Evolutionary conservation across 306 rosid genomes (phyloP), one percentile per base, ranked within the genome.

Genomic region (Gleditsia sinensis): DNA sequence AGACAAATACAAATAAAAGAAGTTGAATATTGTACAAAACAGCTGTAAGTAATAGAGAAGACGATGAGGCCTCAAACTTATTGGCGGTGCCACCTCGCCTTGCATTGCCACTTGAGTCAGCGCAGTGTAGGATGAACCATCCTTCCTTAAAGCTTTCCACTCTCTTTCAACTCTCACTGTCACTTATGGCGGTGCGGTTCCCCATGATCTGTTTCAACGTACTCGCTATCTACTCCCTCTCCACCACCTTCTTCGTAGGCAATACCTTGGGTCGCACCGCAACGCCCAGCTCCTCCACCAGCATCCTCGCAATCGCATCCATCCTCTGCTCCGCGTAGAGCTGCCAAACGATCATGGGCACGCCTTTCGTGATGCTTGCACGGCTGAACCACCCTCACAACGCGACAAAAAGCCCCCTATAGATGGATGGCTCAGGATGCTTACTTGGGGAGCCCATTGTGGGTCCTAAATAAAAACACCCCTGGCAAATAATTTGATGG

Each of bases 281-380:
- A 43, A 76, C 79, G 0, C 86, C 74, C 0, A 80, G 20, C 49
- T 84, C 86, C 34, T 87, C 83, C 6, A 78, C 30, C 57, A 81
- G 57, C 64, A 72, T 0, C 0, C 73, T 10, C 1, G 84, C 79
- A 14, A 73, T 10, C 1, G 84, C 79, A 14, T 79, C 82, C 85
- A 85, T 68, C 13, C 17, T 79, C 81, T 82, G 86, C 78, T 85
- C 84, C 0, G 84, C 78, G 11, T 75, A 76, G 0, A 85, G 81
- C 0, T 86, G 87, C 85, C 86, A 85, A 5, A 54, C 79, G 1
- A 82, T 76, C 81, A 82, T 76, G 0, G 83, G 85, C 7, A 82
- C 79, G 4, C 81, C 85, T 4, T 77, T 67, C 14, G 30, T 30
- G 30, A 82, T 72, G 53, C 86, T 80, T 82, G 86, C 0, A 85